Conservation (phyloP, 495 filamentous ascomycete species). For the Elasticomyces elasticus region DNA sequence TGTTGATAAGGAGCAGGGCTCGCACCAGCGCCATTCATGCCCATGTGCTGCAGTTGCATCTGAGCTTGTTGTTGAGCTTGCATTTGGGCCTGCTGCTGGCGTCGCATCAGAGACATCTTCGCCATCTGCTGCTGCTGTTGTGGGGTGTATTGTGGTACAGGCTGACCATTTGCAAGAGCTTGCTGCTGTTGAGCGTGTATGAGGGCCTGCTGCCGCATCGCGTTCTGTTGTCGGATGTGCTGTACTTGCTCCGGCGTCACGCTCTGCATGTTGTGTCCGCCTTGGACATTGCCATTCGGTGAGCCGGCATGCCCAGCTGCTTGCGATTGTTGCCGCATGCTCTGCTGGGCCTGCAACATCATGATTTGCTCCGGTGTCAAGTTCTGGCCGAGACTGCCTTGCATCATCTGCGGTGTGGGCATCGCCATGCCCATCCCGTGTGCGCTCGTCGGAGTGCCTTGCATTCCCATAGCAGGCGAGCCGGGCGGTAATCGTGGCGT, state of each 20-base stretch:
- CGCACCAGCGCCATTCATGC: constrained; percentile 8
- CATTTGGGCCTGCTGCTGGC: background rate
- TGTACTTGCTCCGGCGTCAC: constrained; percentile 18
- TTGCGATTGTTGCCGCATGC: constrained; percentile 8
- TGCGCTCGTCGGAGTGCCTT: constrained; percentile 49
- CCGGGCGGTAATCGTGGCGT: constrained; percentile 30
- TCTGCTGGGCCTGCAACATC: constrained; percentile 12
- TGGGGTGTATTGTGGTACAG: background rate
- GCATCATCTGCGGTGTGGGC: constrained; percentile 23
- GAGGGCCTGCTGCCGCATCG: background rate
- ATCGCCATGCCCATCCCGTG: constrained; percentile 19
- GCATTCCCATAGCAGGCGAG: constrained; percentile 46
- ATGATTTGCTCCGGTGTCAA: constrained; percentile 27
- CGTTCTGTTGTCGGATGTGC: constrained; percentile 5
- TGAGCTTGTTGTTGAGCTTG: constrained; percentile 9
- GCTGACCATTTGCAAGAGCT: background rate
- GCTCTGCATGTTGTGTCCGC: constrained; percentile 6
- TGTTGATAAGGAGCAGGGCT: constrained; percentile 1
- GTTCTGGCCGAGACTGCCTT: constrained; percentile 1
- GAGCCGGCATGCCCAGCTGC: constrained; percentile 11
- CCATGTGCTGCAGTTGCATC: constrained; percentile 7
- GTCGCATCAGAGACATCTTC: background rate
- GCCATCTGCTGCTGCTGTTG: constrained; percentile 1
- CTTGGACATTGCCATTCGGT: background rate
- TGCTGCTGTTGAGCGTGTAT: background rate